Conservation (phyloP, 202 grass and related monocot genomes). For the Zizania palustris region DNA sequence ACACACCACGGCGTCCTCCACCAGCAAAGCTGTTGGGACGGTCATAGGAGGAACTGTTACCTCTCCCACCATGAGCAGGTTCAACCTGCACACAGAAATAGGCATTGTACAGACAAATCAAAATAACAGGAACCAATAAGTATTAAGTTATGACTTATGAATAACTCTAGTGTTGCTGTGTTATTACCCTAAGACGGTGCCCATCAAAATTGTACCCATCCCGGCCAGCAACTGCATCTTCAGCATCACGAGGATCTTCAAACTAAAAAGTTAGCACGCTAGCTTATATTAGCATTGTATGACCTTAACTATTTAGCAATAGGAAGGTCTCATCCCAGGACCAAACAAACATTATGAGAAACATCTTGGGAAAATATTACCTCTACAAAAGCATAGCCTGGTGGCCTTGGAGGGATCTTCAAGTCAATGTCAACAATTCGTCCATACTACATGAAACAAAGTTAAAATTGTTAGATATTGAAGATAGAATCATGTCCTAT, state of each 20-base stretch:
- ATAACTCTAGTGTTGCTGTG: constrained; percentile 14
- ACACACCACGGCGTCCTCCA: constrained; percentile 69
- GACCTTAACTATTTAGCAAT: not conserved
- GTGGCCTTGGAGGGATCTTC: constrained; percentile 92
- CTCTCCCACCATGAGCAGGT: constrained; percentile 87
- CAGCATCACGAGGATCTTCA: constrained; percentile 94
- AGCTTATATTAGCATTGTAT: constrained; percentile 2
- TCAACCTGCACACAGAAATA: constrained; percentile 62
- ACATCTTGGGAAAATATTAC: constrained; percentile 36
- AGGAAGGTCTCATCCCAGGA: not conserved
- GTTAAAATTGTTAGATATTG: constrained; percentile 1
- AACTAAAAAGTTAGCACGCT: constrained; percentile 55
- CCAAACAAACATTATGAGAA: not conserved
- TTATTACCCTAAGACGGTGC: constrained; percentile 68
- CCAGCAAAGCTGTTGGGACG: constrained; percentile 59
- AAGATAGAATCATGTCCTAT: constrained; percentile 3
- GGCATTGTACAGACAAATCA: constrained; percentile 13
- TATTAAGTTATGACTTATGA: constrained; percentile 5
- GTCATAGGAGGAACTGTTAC: constrained; percentile 60
- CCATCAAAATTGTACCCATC: constrained; percentile 98
- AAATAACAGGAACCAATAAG: not conserved
- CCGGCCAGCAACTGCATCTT: constrained; percentile 82
- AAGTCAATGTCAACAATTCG: constrained; percentile 94
- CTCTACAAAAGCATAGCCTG: constrained; percentile 99
- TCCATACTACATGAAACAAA: constrained; percentile 69